Evolutionary conservation across 2,329 filamentous ascomycete species (phyloP).

Genomic region (Pestalotiopsis sp.): DNA sequence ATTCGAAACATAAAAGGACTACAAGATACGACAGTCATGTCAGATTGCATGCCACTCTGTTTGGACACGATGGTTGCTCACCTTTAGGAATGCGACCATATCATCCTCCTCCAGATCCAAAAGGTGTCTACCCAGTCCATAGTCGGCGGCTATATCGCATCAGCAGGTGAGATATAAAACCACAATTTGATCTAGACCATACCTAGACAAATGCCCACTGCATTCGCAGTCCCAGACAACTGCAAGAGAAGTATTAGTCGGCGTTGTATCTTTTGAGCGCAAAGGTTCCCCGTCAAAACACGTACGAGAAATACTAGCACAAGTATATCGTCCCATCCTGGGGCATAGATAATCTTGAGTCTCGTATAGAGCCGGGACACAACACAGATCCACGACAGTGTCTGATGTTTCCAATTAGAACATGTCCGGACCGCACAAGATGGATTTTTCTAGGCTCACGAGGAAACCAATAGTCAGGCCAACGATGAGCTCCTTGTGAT

Average conservation of each 20-base stretch:
- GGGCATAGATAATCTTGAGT: constrained; percentile 8
- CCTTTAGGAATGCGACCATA: constrained; percentile 8
- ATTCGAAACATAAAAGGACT: constrained; percentile 37
- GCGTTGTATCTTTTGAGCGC: neutral
- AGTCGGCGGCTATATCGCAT: neutral
- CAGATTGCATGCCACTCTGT: neutral
- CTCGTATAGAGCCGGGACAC: constrained; percentile 10
- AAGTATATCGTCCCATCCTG: constrained; percentile 12
- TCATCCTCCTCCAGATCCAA: neutral
- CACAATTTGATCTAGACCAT: neutral
- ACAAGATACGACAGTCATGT: constrained; percentile 21
- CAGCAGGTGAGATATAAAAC: neutral
- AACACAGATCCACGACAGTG: constrained; percentile 6
- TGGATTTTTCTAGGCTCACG: neutral
- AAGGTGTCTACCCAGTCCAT: constrained; percentile 5
- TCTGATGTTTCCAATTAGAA: neutral
- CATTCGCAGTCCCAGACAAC: constrained; percentile 8
- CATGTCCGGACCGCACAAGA: neutral
- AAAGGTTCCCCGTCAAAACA: neutral
- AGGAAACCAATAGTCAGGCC: constrained; percentile 8
- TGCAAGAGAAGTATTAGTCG: neutral
- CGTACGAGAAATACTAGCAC: constrained; percentile 6
- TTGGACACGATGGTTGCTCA: neutral
- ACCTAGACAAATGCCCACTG: constrained; percentile 8
- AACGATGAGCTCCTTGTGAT: constrained; percentile 13